Percentiles rank a stretch among this genome's conserved stretches.
Conservation (phyloP, 73 alveolate species). For the Paramecium caudatum region DNA sequence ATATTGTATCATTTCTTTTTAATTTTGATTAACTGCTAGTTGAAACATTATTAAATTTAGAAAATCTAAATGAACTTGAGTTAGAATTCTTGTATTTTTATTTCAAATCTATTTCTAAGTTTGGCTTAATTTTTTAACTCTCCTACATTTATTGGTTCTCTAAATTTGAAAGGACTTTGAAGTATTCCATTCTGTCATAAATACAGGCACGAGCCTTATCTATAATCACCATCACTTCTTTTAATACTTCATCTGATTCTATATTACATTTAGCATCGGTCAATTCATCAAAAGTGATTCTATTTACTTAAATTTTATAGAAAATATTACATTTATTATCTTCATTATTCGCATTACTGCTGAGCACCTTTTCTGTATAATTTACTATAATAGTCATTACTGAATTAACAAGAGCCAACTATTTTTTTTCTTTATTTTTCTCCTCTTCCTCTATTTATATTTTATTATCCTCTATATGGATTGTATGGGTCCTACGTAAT, state of each 20-base stretch:
- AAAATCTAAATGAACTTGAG: slow-evolving; percentile 41
- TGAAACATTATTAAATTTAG: neutral
- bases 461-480: slow-evolving; percentile 1
- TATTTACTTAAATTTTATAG: neutral
- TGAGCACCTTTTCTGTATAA: slow-evolving; percentile 47
- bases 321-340: slow-evolving; percentile 27
- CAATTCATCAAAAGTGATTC: slow-evolving; percentile 44
- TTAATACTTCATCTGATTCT: neutral
- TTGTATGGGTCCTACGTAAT: slow-evolving; percentile 34
- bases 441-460: neutral
- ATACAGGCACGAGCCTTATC: slow-evolving; percentile 24
- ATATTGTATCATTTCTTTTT: slow-evolving; percentile 29
- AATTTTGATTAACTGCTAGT: neutral
- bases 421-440: slow-evolving; percentile 13
- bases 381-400: slow-evolving; percentile 31
- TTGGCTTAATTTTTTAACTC: slow-evolving; percentile 48
- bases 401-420: neutral
- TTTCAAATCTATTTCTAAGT: slow-evolving; percentile 13
- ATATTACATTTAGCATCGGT: slow-evolving; percentile 35
- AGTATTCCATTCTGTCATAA: slow-evolving; percentile 42
- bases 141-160: neutral
- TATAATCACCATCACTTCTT: neutral
- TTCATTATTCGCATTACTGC: slow-evolving; percentile 37
- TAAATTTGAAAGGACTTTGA: neutral
- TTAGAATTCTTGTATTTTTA: slow-evolving; percentile 25